phyloP scores from a whole-genome alignment of 148 eudicot genomes.

The Euryodendron excelsum region DNA sequence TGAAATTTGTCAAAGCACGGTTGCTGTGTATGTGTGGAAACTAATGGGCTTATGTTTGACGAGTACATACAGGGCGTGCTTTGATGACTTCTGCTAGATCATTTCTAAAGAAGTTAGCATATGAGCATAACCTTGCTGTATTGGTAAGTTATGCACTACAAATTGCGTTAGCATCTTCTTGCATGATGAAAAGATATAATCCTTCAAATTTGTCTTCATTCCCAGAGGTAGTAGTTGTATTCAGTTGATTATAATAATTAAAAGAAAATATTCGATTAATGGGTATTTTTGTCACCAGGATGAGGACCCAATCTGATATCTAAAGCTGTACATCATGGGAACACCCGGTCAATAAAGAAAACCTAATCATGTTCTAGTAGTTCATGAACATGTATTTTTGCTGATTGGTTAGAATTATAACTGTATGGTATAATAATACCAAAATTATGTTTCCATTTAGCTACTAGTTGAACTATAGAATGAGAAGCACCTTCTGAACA shows the following conservation, averaged over 20 bases:
- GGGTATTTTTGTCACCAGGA: not conserved
- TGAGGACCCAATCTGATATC: too few relatives aligned
- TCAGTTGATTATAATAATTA: not conserved
- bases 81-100: constrained; percentile 74
- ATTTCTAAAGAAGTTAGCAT: constrained; percentile 74
- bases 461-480: not conserved
- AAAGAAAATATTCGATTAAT: not conserved
- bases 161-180: not conserved
- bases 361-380: not conserved
- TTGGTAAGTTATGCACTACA: constrained; percentile 46
- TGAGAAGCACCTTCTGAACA: not conserved
- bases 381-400: not conserved
- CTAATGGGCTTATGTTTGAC: constrained; percentile 20
- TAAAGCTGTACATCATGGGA: too few relatives aligned
- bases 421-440: not conserved
- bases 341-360: not conserved
- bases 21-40: not conserved
- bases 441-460: not conserved
- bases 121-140: constrained; percentile 60
- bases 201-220: not conserved
- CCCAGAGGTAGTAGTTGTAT: not conserved
- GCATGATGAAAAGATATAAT: not conserved
- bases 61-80: constrained; percentile 61
- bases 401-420: not conserved
- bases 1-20: not conserved